Percentiles rank a stretch among this genome's conserved stretches.
Conservation (phyloP, 306 rosid genomes). For the Gynostemma pentaphyllum region DNA sequence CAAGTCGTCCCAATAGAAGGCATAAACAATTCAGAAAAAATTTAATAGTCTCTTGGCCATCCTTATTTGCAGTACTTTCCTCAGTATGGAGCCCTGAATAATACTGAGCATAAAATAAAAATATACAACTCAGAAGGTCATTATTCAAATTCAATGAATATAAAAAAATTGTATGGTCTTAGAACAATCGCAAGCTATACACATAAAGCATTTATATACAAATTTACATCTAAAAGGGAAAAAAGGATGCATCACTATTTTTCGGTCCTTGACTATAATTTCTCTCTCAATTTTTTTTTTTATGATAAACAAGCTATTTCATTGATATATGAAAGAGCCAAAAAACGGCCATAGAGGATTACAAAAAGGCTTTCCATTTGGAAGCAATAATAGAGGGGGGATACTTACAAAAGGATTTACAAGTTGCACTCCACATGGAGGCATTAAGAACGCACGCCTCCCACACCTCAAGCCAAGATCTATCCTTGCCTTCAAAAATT, state of each 20-base stretch:
- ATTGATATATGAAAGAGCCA: no score
- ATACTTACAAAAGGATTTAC: no score
- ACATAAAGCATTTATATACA: neutral
- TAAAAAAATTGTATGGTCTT: neutral
- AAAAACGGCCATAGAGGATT: no score
- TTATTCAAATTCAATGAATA: neutral
- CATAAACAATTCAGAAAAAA: constrained; percentile 82
- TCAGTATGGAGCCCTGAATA: constrained; percentile 40
- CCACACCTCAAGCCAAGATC: no score
- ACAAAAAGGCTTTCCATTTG: no score
- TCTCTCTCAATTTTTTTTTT: no score
- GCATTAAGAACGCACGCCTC: no score
- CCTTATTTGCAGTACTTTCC: constrained; percentile 37
- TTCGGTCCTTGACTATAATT: neutral
- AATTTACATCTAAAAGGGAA: neutral
- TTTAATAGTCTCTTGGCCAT: constrained; percentile 54
- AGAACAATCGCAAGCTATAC: neutral
- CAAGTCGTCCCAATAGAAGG: constrained; percentile 75
- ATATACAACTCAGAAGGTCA: neutral
- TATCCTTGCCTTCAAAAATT: no score
- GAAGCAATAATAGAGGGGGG: no score
- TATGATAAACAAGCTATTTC: no score
- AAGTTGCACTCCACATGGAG: no score
- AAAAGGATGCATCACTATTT: neutral
- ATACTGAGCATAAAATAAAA: constrained; percentile 39